Evolutionary conservation across 2,329 filamentous ascomycete genomes (phyloP).

Genomic region (Shiraia bambusicola): DNA sequence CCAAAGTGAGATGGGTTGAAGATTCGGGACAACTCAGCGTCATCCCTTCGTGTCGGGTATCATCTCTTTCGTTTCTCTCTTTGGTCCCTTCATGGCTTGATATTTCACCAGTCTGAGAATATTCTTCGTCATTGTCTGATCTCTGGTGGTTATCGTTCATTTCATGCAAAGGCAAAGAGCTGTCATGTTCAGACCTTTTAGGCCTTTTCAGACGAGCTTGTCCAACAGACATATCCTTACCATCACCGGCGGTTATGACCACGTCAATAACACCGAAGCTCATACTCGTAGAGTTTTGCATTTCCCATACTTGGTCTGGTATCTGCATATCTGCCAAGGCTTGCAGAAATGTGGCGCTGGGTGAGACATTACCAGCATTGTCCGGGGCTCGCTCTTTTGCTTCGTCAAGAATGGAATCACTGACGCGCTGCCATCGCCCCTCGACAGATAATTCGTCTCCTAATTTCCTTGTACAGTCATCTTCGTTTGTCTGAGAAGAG

Average conservation of each 20-base stretch:
- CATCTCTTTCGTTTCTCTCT: too few relatives aligned
- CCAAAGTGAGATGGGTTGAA: too few relatives aligned
- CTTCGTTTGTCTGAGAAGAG: constrained; percentile 24
- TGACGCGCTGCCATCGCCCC: constrained; percentile 42
- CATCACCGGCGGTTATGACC: constrained; percentile 32
- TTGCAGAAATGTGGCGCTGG: constrained; percentile 43
- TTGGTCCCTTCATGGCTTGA: too few relatives aligned
- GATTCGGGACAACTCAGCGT: too few relatives aligned
- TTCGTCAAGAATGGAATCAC: constrained; percentile 35
- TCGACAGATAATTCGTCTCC: constrained; percentile 5
- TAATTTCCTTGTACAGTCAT: constrained; percentile 18
- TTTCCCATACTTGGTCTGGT: constrained; percentile 34
- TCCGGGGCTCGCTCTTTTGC: constrained; percentile 39
- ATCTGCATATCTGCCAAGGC: constrained; percentile 43
- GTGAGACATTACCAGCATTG: constrained; percentile 31
- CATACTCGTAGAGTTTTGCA: constrained; percentile 33
- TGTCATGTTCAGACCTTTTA: constrained; percentile 23
- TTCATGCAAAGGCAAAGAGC: too few relatives aligned
- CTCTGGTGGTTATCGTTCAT: too few relatives aligned
- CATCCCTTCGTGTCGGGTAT: too few relatives aligned
- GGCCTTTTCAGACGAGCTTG: constrained; percentile 27
- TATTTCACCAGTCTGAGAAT: too few relatives aligned
- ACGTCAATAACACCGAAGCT: constrained; percentile 45
- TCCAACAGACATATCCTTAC: constrained; percentile 27
- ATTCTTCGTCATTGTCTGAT: too few relatives aligned